A percentile compares a stretch with the other conserved stretches of the same genome.
Conservation (phyloP, 768 basidiomycete species). For the Leucosporidium creatinivorum region DNA sequence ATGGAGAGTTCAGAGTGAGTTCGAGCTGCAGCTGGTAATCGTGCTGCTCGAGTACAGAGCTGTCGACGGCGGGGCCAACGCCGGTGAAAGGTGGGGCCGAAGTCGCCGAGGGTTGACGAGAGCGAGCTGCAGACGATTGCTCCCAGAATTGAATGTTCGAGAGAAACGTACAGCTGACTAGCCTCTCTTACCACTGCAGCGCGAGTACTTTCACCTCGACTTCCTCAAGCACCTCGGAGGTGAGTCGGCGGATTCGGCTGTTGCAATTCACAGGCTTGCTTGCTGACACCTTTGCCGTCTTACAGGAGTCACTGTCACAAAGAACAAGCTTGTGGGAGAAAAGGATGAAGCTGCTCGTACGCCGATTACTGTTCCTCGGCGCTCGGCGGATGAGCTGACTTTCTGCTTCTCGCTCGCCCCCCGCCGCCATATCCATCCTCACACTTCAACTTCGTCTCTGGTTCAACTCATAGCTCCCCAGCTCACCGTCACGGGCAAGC, state of each 20-base stretch:
- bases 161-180: too few species aligned
- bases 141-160: not conserved
- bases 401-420: not conserved
- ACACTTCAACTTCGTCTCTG: too few species aligned
- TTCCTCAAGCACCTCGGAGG: not conserved
- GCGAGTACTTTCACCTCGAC: slow-evolving; percentile 34
- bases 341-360: slow-evolving; percentile 28
- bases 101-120: not conserved
- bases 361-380: slow-evolving; percentile 28
- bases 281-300: not conserved
- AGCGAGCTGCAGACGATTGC: not conserved
- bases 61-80: too few species aligned
- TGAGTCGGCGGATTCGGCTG: too few species aligned
- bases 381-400: too few species aligned
- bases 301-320: slow-evolving; percentile 31
- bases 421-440: too few species aligned
- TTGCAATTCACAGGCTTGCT: not conserved
- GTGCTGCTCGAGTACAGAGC: too few species aligned
- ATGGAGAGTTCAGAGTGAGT: slow-evolving; percentile 31
- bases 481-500: too few species aligned
- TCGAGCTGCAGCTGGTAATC: too few species aligned
- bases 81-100: too few species aligned
- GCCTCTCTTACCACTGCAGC: not conserved
- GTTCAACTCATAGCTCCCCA: too few species aligned
- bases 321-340: slow-evolving; percentile 36